These are phyloP conservation scores for Flaveria ramosissima DNA, from an alignment of 129 eudicot species.

Conservation along the genomic window DNA sequence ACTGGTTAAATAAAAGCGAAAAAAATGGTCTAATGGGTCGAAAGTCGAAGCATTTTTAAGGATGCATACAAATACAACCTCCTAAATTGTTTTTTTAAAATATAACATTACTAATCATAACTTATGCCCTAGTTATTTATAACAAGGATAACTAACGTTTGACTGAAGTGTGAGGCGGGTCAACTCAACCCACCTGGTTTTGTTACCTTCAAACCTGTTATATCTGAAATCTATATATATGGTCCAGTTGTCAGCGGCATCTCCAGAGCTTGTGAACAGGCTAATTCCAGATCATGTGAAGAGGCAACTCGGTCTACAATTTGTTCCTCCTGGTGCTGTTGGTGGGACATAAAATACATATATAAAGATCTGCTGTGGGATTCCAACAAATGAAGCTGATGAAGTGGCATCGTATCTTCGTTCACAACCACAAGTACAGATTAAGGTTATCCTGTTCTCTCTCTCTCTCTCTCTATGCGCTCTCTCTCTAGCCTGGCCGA, in stretches of 20 bases:
- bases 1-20: background rate
- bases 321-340: constrained; percentile 40
- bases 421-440: constrained; percentile 28
- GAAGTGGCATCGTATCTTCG: constrained; percentile 33
- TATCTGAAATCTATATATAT: constrained; percentile 1
- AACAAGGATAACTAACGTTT: background rate
- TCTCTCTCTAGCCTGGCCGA: constrained; percentile 8
- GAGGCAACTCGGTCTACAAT: constrained; percentile 57
- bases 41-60: background rate
- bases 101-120: background rate
- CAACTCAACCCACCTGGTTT: background rate
- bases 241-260: constrained; percentile 63
- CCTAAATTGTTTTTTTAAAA: background rate
- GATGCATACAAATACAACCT: background rate
- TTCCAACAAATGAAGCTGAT: constrained; percentile 10
- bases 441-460: constrained; percentile 17
- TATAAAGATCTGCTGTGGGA: constrained; percentile 34
- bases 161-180: background rate
- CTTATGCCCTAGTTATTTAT: background rate
- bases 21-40: background rate
- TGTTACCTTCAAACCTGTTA: background rate
- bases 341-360: constrained; percentile 14
- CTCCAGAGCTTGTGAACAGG: constrained; percentile 75
- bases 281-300: constrained; percentile 84
- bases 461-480: background rate